Evolutionary conservation across 2,329 filamentous ascomycete species (phyloP), one percentile per base, ranked within the genome.

Genomic region (Keithomyces neogunnii): DNA sequence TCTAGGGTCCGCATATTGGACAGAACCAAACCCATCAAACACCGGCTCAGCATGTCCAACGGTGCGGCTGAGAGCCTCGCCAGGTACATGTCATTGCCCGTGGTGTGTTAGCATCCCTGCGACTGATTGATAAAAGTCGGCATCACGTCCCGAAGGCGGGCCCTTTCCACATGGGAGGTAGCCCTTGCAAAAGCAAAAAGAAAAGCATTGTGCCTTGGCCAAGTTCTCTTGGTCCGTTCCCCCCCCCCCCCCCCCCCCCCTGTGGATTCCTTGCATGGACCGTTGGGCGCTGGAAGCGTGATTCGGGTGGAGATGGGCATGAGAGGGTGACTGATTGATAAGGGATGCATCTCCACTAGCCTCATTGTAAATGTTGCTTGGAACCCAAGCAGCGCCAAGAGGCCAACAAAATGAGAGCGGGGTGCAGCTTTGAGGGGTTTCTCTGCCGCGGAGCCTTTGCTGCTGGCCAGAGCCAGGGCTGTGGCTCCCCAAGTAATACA

Each of bases 61-160:
- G 36, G 39, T 42, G 39, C 28, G 11, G 26, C 40, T 39, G 26
- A 5, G 7, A 30, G 10, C 11, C 26, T 10, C 40, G 40, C 40
- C n/a, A 13, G 28, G 40, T 44, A 44, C 26, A 28, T 29, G 28
- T 8, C 40, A 30, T 7, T 31, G 8, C 8, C 40, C 40, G 40
- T 26, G 39, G 39, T n/a, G 2, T 42, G 6, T 42, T 26, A 28
- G 4, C 36, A 9, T 39, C 13, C 19, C 13, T 19, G 36, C 6
- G 13, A 45, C 51, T 53, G 51, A 53, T 53, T 53, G 51, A 53
- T 53, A 53, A 50, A 44, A 29, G 50, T 28, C 47, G 30, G 40
- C 30, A 9, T 47, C 39, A 30, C 45, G 29, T 28, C 33, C 40
- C 40, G 40, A 44, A 10, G 30, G 40, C 40, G 40, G 26, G 30